phyloP scores from a whole-genome alignment of 164 flowering plant genomes.

The Chimonanthus salicifolius region DNA sequence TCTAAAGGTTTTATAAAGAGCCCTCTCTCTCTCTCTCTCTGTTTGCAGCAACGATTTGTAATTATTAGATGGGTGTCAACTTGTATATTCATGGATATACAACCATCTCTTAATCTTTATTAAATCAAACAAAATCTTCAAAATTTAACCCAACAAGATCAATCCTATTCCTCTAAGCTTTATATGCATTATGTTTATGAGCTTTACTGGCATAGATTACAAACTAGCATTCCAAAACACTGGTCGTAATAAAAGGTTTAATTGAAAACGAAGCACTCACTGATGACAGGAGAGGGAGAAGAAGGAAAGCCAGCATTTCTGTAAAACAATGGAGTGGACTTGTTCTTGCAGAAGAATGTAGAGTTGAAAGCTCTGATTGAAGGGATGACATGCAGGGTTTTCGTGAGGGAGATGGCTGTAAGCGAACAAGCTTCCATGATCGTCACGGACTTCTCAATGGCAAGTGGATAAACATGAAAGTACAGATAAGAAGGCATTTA shows the following conservation, averaged over 20 bases:
- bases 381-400: slow-evolving; percentile 25
- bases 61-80: neutral
- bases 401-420: slow-evolving; percentile 42
- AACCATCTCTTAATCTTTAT: neutral
- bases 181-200: neutral
- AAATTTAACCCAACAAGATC: neutral
- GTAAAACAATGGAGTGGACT: slow-evolving; percentile 4
- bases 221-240: neutral
- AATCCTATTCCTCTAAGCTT: too few relatives aligned
- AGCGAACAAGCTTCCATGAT: slow-evolving; percentile 60
- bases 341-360: slow-evolving; percentile 15
- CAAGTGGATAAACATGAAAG: neutral
- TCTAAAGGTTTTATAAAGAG: too few relatives aligned
- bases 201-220: neutral
- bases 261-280: slow-evolving; percentile 35
- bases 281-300: slow-evolving; percentile 21
- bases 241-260: neutral
- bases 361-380: slow-evolving; percentile 23
- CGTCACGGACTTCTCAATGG: slow-evolving; percentile 1
- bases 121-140: neutral
- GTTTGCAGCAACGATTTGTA: too few relatives aligned
- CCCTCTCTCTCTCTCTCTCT: too few relatives aligned
- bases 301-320: slow-evolving; percentile 20
- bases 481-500: slow-evolving; percentile 5
- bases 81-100: neutral